Base-by-base conservation (phyloP, 495 filamentous ascomycete species). In the Beverwykella pulmonaria region DNA sequence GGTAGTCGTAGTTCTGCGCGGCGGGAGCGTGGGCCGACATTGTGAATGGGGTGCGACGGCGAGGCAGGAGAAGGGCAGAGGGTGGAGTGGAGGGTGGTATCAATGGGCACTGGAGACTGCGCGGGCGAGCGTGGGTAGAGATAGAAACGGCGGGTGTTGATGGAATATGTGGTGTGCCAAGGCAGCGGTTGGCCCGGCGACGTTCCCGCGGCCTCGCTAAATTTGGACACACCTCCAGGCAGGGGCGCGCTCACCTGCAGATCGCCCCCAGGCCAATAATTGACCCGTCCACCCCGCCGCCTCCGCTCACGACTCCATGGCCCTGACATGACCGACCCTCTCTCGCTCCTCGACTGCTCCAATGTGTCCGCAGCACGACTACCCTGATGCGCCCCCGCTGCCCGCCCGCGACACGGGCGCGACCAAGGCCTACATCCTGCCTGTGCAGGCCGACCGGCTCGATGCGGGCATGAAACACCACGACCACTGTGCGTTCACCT, bases 1-100 rank as follows among this genome's bases (percentile, higher is more conserved):
- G 73, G 59, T 78, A 76, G 70, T 79, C 77, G 71, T 77, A 76
- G 71, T 75, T 77, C 47, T 73, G 74, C 30, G 73, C 63, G 39
- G 72, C 12, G 15, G 54, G 23, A 30, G 53, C 14, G 25, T 34
- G 36, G 23, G 29, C 49, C 12, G 69, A 63, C 69, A 71, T 68
- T 27, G 48, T 50, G 48, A 10, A 17, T 7, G 23, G 48, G 48
- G 32, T 60, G 25, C 48, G 23, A 20, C 20, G 48, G 20, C 20
- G 27, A n/a, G 54, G 6, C 17, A 54, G 53, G 14, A 44, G 49
- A 54, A n/a, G 54, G 10, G 48, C 22, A 10, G 10, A 9, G 17
- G 23, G 39, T 15, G 59, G 29, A 19, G 53, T 14, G 32, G 34
- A 53, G 30, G 25, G 20, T 19, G 44, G 57, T 70, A 70, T 70